These are phyloP conservation scores for Crithidia bombi DNA, from an alignment of 208 protist species.

Conservation along the genomic window DNA sequence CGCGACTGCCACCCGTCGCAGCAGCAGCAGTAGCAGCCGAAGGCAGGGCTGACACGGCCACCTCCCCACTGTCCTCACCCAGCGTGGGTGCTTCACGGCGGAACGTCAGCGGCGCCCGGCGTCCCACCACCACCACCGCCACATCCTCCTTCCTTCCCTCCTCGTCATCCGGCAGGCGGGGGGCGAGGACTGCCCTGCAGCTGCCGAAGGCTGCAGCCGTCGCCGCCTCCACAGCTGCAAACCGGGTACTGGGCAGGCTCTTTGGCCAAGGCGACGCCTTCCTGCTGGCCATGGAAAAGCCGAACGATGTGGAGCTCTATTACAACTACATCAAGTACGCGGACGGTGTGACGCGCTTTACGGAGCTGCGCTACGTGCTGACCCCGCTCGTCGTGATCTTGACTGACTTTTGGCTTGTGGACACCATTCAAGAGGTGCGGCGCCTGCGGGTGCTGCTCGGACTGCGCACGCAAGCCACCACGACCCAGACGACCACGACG, in stretches of 20 bases:
- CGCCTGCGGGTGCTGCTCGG: slow-evolving; percentile 37
- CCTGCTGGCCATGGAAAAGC: slow-evolving; percentile 32
- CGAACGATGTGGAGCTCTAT: slow-evolving; percentile 33
- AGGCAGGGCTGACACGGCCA: not conserved
- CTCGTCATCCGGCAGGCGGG: not conserved
- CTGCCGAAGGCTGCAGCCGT: slow-evolving; percentile 4
- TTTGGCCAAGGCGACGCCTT: slow-evolving; percentile 32
- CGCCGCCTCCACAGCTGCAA: slow-evolving; percentile 11
- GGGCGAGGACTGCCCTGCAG: not conserved
- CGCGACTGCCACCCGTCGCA: slow-evolving; percentile 19
- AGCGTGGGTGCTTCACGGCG: not conserved
- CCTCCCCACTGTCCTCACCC: not conserved
- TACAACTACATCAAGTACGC: slow-evolving; percentile 59
- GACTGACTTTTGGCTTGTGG: slow-evolving; percentile 60
- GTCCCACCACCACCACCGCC: not conserved
- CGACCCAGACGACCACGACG: slow-evolving; percentile 25
- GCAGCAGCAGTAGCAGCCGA: not conserved
- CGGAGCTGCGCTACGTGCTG: slow-evolving; percentile 49
- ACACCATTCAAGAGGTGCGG: slow-evolving; percentile 48
- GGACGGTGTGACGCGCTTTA: slow-evolving; percentile 64
- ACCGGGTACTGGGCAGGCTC: slow-evolving; percentile 19
- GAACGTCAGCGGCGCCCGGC: not conserved
- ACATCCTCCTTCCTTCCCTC: not conserved
- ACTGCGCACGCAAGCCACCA: slow-evolving; percentile 12
- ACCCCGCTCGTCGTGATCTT: slow-evolving; percentile 63